These are phyloP conservation scores for Stipa capillata DNA, from an alignment of 176 grass and related monocot species.

Conservation along the genomic window DNA sequence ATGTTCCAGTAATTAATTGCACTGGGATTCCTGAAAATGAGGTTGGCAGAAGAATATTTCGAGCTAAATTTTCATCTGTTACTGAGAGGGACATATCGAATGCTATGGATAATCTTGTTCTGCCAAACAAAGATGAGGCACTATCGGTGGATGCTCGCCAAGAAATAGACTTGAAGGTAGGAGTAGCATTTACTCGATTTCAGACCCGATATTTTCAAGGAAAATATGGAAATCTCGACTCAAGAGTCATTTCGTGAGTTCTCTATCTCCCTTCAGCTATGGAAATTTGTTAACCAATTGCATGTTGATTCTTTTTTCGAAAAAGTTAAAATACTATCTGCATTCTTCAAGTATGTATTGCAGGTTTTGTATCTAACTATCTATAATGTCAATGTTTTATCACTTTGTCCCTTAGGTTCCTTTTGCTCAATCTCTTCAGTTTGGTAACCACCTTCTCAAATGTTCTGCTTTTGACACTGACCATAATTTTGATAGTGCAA, in stretches of 20 bases:
- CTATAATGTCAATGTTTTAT: constrained; percentile 5
- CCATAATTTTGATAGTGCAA: neutral
- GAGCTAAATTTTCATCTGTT: constrained; percentile 92
- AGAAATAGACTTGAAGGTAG: constrained; percentile 98
- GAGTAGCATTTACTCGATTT: constrained; percentile 97
- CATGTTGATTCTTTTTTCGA: neutral
- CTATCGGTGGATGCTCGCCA: constrained; percentile 88
- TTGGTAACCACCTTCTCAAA: neutral
- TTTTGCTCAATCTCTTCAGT: neutral
- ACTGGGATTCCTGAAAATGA: constrained; percentile 78
- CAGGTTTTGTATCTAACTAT: neutral
- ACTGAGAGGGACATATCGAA: constrained; percentile 75
- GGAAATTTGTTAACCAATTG: constrained; percentile 9
- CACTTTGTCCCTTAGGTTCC: neutral
- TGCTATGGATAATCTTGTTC: constrained; percentile 81
- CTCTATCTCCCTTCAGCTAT: constrained; percentile 22
- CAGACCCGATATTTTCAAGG: constrained; percentile 95
- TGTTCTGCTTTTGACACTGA: neutral
- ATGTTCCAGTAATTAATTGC: constrained; percentile 71
- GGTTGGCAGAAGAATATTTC: constrained; percentile 69
- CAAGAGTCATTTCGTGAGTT: constrained; percentile 99
- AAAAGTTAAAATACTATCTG: neutral
- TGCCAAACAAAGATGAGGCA: constrained; percentile 85
- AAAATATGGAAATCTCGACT: constrained; percentile 98
- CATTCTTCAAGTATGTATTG: neutral